A percentile compares a stretch with the other conserved stretches of the same genome.
phyloP scores from a whole-genome alignment of 306 rosid species.

The Lagenaria siceraria region DNA sequence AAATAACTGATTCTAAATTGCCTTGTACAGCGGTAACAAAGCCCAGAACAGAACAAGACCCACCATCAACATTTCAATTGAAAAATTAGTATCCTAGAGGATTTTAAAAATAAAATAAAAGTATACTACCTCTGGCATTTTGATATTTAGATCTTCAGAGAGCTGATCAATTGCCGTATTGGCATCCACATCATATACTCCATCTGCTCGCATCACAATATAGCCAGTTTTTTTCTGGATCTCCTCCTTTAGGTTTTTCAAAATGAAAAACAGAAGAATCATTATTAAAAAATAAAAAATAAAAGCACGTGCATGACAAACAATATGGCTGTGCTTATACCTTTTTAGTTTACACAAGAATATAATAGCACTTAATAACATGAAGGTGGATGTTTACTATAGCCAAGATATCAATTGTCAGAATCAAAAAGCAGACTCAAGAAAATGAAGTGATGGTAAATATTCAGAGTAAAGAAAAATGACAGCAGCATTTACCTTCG shows the following conservation, averaged over 20 bases:
- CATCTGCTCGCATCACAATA: constrained; percentile 92
- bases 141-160: constrained; percentile 82
- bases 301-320: neutral
- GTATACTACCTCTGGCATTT: constrained; percentile 83
- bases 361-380: neutral
- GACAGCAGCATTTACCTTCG: constrained; percentile 45
- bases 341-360: neutral
- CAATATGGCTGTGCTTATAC: neutral
- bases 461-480: neutral
- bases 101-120: neutral
- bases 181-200: constrained; percentile 93
- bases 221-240: constrained; percentile 98
- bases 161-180: constrained; percentile 96
- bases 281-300: neutral
- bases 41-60: neutral
- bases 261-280: constrained; percentile 8
- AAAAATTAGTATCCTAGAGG: neutral
- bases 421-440: neutral
- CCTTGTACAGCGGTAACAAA: neutral
- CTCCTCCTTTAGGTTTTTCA: constrained; percentile 59
- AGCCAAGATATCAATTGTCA: neutral
- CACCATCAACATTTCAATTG: neutral
- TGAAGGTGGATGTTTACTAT: neutral
- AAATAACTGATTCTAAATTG: neutral
- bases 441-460: neutral